A percentile compares a stretch with the other conserved stretches of the same genome.
Evolutionary conservation across 2,329 filamentous ascomycete species (phyloP).

Genomic region (Trichoderma sp.): DNA sequence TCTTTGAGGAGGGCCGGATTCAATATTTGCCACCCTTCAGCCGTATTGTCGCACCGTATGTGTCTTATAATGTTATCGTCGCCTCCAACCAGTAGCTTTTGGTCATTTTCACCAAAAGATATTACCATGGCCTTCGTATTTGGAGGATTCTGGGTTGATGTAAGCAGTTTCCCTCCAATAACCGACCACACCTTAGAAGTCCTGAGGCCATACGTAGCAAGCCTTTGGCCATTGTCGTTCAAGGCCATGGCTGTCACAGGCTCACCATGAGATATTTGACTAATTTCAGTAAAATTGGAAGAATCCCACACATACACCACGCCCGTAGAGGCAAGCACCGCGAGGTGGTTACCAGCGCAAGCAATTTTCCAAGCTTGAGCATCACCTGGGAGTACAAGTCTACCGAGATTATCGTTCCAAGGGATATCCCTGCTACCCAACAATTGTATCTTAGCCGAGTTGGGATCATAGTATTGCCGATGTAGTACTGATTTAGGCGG

Average conservation of each 20-base stretch:
- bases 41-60: neutral
- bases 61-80: neutral
- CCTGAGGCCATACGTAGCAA: neutral
- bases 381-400: neutral
- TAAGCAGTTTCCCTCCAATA: neutral
- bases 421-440: neutral
- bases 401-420: neutral
- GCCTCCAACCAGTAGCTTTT: neutral
- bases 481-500: neutral
- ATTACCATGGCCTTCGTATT: neutral
- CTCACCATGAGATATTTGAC: neutral
- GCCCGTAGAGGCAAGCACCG: neutral
- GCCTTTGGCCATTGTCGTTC: neutral
- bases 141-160: neutral
- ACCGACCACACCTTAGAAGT: neutral
- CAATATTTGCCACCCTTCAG: neutral
- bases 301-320: neutral
- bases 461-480: neutral
- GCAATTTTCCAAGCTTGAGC: neutral
- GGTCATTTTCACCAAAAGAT: neutral
- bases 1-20: neutral
- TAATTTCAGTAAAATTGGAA: neutral
- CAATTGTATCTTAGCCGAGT: neutral
- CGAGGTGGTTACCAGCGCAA: neutral
- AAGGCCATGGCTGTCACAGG: neutral